phyloP scores from a whole-genome alignment of 306 rosid genomes.

The Citrullus mucosospermus region DNA sequence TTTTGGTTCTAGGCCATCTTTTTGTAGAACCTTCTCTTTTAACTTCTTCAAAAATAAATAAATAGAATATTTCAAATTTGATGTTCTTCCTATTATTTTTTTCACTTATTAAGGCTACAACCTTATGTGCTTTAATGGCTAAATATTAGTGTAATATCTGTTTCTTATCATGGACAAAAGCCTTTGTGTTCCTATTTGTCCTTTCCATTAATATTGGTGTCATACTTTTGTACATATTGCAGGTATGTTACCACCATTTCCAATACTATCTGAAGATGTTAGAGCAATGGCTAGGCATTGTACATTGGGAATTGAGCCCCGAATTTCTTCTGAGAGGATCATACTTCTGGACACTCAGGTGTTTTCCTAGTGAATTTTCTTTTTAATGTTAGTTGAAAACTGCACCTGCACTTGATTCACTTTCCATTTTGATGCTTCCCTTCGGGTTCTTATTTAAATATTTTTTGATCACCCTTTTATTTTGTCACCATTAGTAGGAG shows the following conservation, averaged over 20 bases:
- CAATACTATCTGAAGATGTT: conserved; percentile 51
- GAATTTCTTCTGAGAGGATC: conserved; percentile 69
- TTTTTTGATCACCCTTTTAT: background rate
- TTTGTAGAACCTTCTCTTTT: background rate
- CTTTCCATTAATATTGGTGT: background rate
- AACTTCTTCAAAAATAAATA: background rate
- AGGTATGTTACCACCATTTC: conserved; percentile 82
- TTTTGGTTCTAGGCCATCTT: background rate
- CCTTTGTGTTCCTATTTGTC: background rate
- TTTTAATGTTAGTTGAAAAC: background rate
- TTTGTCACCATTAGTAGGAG: background rate
- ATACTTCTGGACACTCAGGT: conserved; percentile 93
- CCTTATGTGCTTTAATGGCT: background rate
- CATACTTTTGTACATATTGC: conserved; percentile 2
- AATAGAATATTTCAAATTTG: background rate
- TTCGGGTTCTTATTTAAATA: background rate
- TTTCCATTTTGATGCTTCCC: background rate
- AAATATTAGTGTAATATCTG: background rate
- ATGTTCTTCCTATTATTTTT: background rate
- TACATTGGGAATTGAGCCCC: conserved; percentile 77
- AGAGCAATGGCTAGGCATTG: conserved; percentile 76
- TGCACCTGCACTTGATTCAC: background rate
- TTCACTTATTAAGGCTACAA: background rate
- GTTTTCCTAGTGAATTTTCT: background rate
- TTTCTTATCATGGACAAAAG: background rate